Conservation (phyloP, 345 rosid genomes). For the Gynandropsis gynandra region DNA sequence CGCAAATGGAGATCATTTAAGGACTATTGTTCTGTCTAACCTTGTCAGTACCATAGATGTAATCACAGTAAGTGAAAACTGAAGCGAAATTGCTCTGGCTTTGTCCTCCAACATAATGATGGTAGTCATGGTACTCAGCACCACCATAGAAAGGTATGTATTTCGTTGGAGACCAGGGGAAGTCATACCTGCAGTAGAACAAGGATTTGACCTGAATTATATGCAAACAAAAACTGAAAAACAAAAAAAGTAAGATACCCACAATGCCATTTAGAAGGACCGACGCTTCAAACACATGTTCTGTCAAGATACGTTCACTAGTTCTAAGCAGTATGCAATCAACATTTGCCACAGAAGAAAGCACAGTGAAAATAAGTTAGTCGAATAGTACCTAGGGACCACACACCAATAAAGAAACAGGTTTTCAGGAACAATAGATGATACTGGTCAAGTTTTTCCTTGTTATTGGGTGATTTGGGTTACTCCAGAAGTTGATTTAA, state of each 20-base stretch:
- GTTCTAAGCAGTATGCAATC: background rate
- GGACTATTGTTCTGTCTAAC: constrained; percentile 20
- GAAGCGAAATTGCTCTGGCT: constrained; percentile 96
- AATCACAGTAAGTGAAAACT: constrained; percentile 80
- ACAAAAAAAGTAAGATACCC: background rate
- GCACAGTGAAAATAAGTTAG: background rate
- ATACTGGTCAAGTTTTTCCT: background rate
- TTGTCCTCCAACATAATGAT: constrained; percentile 97
- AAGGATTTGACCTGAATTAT: no score
- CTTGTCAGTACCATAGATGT: constrained; percentile 75
- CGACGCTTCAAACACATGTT: background rate
- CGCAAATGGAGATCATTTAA: background rate
- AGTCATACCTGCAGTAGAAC: constrained; percentile 54
- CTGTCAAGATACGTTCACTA: background rate
- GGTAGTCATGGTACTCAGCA: constrained; percentile 94
- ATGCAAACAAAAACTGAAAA: background rate
- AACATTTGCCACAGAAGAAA: background rate
- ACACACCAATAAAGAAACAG: background rate
- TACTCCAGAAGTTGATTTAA: constrained; percentile 17
- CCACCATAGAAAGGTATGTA: constrained; percentile 96
- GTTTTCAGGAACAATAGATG: background rate
- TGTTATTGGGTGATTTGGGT: constrained; percentile 9
- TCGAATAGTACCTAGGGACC: background rate
- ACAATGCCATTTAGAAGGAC: no score
- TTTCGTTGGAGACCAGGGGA: constrained; percentile 83